These are phyloP conservation scores for Oligophagozyma castellii DNA, from an alignment of 1,139 yeast species.

Conservation along the genomic window DNA sequence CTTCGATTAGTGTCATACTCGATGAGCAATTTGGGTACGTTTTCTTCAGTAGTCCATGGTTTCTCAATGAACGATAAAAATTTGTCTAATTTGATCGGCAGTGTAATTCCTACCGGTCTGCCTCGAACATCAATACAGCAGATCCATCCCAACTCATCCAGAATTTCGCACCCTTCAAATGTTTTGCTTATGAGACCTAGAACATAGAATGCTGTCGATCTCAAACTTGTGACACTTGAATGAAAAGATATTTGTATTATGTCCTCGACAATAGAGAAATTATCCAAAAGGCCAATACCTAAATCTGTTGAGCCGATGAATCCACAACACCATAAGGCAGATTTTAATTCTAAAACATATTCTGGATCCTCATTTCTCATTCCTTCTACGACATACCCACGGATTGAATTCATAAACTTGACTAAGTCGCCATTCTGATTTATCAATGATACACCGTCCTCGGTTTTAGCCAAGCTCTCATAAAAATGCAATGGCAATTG, in stretches of 20 bases:
- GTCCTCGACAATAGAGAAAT: slow-evolving; percentile 42
- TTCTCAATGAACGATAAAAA: slow-evolving; percentile 18
- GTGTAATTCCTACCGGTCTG: slow-evolving; percentile 41
- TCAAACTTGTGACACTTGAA: slow-evolving; percentile 48
- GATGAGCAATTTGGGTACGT: slow-evolving; percentile 10
- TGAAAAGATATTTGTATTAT: slow-evolving; percentile 38
- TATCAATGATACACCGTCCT: slow-evolving; percentile 53
- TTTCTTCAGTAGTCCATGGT: slow-evolving; percentile 9
- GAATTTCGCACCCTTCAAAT: slow-evolving; percentile 68
- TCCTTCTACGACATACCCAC: slow-evolving; percentile 23
- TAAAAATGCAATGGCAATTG: slow-evolving; percentile 57
- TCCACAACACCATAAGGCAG: slow-evolving; percentile 80
- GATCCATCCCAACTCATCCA: slow-evolving; percentile 72
- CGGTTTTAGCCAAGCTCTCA: slow-evolving; percentile 66
- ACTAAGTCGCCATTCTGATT: slow-evolving; percentile 35
- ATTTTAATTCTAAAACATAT: slow-evolving; percentile 40
- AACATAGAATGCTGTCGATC: slow-evolving; percentile 67
- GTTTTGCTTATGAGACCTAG: slow-evolving; percentile 67
- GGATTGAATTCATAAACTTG: slow-evolving; percentile 30
- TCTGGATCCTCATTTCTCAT: slow-evolving; percentile 15
- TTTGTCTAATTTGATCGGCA: slow-evolving; percentile 30
- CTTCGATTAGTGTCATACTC: slow-evolving; percentile 12
- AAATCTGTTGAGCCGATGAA: slow-evolving; percentile 56
- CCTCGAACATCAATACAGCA: slow-evolving; percentile 42
- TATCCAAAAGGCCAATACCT: slow-evolving; percentile 58